Evolutionary conservation across 2,329 filamentous ascomycete genomes (phyloP), one percentile per base, ranked within the genome.

Genomic region (Fusarium clavum): DNA sequence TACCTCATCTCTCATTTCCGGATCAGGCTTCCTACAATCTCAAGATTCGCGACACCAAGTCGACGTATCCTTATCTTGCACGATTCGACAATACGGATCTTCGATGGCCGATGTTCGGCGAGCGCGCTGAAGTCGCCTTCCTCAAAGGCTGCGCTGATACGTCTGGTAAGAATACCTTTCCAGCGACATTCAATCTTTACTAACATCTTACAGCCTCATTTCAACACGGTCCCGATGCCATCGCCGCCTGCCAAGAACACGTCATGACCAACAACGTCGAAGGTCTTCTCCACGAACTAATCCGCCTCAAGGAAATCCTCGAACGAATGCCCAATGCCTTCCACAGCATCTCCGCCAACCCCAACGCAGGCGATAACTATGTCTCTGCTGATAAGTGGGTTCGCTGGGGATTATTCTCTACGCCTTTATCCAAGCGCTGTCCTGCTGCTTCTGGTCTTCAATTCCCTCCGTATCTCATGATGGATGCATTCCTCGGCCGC

Each of bases 11-110:
- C 16, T 84, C 84, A 0, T 87, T 87, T 66, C 83, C 83, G 9
- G 85, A 87, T 67, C 84, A 87, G 71, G 82, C 84, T 2, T 86
- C 84, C 0, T 86, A 86, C 73, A 87, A 87, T 61, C 78, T 86
- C 61, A 84, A 83, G 71, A 79, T 86, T 57, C 79, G 80, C 24
- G 84, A 87, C 57, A 79, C 81, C 2, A 84, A 80, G 2, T 85
- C 85, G 0, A 82, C 72, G 1, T 81, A 83, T 44, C 85, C 85
- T 5, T 88, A 87, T 57, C 77, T 86, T 0, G 84, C 81, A 1
- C 78, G 85, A 1, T 85, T 86, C 52, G 84, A 87, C 51, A 87
- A 87, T 53, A 87, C 81, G 18, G 85, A 87, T 45, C 77, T 87
- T 18, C 78, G 85, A 41, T 87, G 85, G 85, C 82, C 85, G 2